Evolutionary conservation across 1,139 yeast genomes (phyloP), one percentile per base, ranked within the genome.

Genomic region (Magnusiomyces fungicola): DNA sequence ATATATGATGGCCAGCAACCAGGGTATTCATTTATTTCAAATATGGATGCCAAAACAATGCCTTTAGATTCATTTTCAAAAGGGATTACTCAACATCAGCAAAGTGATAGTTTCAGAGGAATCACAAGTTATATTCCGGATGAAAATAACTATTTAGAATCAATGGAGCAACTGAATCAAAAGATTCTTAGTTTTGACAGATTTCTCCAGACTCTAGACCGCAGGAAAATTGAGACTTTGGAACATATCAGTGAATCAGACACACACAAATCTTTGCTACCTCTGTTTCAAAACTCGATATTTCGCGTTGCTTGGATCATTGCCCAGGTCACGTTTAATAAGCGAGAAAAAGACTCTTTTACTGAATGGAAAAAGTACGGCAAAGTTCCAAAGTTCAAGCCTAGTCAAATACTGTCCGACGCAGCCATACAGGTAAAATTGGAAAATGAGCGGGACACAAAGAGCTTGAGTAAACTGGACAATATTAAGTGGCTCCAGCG

Each of bases 291-390:
- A 32, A 43, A 43, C 45, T 5, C n/a, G 21, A 14, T 24, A 22
- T 43, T 43, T 25, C 19, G 16, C 16, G 38, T 43, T 10, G 14
- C 39, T 5, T 43, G 39, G 34, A 32, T 43, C 3, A 16, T 30
- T 21, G 45, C 45, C 19, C 45, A 43, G 21, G 24, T 29, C 39
- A 32, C 18, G 14, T 43, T 43, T 21, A 43, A 43, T 30, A 25
- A 27, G 22, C 39, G 45, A 10, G 45, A 43, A 24, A 32, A 33
- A 23, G 45, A 21, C 4, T 14, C 19, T 19, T 43, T 43, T 19
- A 10, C 10, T 12, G 27, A 23, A 7, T 43, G 45, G 45, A 30
- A 32, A 9, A 14, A 14, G 10, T 7, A 27, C 3, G 18, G 22
- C 18, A 14, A 6, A 6, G 36, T 30, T 3, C 44, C 44, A 23